Percentiles rank a stretch among this genome's conserved stretches.
Evolutionary conservation across 768 basidiomycete genomes (phyloP).

Genomic region (Tricholoma saponaceum): DNA sequence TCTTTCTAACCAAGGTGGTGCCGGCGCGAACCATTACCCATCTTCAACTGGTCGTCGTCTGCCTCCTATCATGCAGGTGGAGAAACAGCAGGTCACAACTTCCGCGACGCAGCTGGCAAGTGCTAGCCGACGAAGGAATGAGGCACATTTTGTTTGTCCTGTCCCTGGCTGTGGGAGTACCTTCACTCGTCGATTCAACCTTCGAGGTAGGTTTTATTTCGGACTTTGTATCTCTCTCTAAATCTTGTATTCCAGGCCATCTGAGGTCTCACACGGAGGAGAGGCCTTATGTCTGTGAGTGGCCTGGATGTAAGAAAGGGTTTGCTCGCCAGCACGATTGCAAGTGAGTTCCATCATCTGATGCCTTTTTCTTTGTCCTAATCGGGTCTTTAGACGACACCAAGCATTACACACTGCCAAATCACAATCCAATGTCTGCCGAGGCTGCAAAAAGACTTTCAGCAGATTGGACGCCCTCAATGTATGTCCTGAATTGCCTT

Average conservation of each 20-base stretch:
- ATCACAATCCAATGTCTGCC: constrained; percentile 80
- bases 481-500: constrained; percentile 49
- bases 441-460: constrained; percentile 92
- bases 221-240: constrained; percentile 1
- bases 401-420: constrained; percentile 86
- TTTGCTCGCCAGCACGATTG: constrained; percentile 96
- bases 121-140: constrained; percentile 83
- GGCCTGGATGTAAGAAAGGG: constrained; percentile 91
- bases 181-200: constrained; percentile 91
- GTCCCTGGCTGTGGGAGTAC: constrained; percentile 95
- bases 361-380: constrained; percentile 3
- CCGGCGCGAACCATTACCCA: constrained; percentile 54
- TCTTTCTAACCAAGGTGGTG: constrained; percentile 28
- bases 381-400: constrained; percentile 51
- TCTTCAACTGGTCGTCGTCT: constrained; percentile 51
- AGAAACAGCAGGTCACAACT: constrained; percentile 94
- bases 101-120: constrained; percentile 91
- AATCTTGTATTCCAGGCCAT: constrained; percentile 53
- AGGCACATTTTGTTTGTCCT: constrained; percentile 90
- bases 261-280: constrained; percentile 94
- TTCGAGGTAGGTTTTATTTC: constrained; percentile 52
- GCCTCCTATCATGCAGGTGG: constrained; percentile 85
- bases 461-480: constrained; percentile 92
- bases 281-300: constrained; percentile 89
- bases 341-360: constrained; percentile 60